Evolutionary conservation across 2,329 filamentous ascomycete species (phyloP).

Genomic region (Ophiostoma montium): DNA sequence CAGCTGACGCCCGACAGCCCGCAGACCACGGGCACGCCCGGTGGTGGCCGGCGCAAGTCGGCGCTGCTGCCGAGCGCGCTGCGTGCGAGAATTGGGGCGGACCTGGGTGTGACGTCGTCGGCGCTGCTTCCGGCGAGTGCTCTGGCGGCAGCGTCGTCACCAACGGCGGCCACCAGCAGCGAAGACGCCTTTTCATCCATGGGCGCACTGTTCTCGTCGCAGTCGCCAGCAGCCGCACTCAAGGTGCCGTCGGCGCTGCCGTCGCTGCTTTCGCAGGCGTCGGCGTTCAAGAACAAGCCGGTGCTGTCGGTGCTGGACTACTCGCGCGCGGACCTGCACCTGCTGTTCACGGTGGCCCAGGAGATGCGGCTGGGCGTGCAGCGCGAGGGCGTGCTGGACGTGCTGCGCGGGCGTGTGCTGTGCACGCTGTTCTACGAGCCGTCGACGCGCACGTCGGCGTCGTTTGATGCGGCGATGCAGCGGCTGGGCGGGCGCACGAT

Average conservation of each 20-base stretch:
- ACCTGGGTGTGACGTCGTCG: conserved; percentile 9
- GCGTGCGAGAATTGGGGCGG: conserved; percentile 17
- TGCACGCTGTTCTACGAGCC: conserved; percentile 97
- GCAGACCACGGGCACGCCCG: no score
- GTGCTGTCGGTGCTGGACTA: conserved; percentile 90
- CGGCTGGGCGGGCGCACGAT: conserved; percentile 82
- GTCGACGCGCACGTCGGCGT: conserved; percentile 86
- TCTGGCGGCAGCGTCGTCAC: conserved; percentile 10
- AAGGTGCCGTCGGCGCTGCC: conserved; percentile 29
- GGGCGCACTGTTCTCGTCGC: background rate
- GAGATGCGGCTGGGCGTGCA: conserved; percentile 96
- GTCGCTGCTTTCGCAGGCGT: conserved; percentile 58
- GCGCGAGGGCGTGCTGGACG: conserved; percentile 74
- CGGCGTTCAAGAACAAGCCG: conserved; percentile 78
- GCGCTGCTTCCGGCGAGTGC: conserved; percentile 5
- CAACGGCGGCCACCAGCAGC: conserved; percentile 23
- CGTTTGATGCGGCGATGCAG: conserved; percentile 98
- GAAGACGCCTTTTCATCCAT: background rate
- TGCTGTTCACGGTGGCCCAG: conserved; percentile 90
- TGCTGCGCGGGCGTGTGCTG: conserved; percentile 74
- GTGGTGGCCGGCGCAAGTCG: conserved; percentile 18
- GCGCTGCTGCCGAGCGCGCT: conserved; percentile 20
- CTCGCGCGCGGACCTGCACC: conserved; percentile 71
- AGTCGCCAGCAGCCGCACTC: background rate
- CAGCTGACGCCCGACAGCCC: conserved; percentile 11